A percentile compares a stretch with the other conserved stretches of the same genome.
These are phyloP conservation scores for Pichia sp. DNA, from an alignment of 1,139 yeast species.

Conservation along the genomic window DNA sequence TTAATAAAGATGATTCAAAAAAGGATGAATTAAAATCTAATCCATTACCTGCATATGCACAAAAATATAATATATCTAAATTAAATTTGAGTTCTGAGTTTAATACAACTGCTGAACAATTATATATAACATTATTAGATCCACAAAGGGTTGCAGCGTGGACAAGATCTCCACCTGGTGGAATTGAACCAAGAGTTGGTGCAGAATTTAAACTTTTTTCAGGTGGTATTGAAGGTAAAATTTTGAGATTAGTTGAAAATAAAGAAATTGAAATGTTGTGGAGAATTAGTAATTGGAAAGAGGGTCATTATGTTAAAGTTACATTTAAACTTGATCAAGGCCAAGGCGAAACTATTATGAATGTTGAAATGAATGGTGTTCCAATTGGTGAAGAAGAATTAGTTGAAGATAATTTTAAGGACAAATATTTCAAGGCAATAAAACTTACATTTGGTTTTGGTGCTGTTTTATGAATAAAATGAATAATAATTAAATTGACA, in stretches of 20 bases:
- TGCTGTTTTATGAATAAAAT: conserved; percentile 48
- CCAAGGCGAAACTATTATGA: conserved; percentile 72
- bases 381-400: conserved; percentile 97
- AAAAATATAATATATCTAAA: conserved; percentile 73
- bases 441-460: conserved; percentile 92
- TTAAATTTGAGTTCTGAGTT: conserved; percentile 74
- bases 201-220: conserved; percentile 70
- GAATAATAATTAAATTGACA: background rate
- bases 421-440: conserved; percentile 80
- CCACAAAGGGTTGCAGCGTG: conserved; percentile 79
- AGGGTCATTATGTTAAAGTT: conserved; percentile 69
- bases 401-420: conserved; percentile 78
- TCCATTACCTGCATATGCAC: conserved; percentile 26
- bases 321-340: conserved; percentile 67
- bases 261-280: conserved; percentile 66
- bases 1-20: conserved; percentile 19
- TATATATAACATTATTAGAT: conserved; percentile 70
- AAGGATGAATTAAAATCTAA: conserved; percentile 2
- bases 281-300: conserved; percentile 87
- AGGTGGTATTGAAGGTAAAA: conserved; percentile 77
- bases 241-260: conserved; percentile 52
- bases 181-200: conserved; percentile 56
- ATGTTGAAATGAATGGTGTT: conserved; percentile 79
- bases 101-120: conserved; percentile 81
- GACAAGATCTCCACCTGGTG: conserved; percentile 71